Percentiles rank a stretch among this genome's conserved stretches.
phyloP scores from a whole-genome alignment of 345 rosid species.

The Conringia planisiliqua region DNA sequence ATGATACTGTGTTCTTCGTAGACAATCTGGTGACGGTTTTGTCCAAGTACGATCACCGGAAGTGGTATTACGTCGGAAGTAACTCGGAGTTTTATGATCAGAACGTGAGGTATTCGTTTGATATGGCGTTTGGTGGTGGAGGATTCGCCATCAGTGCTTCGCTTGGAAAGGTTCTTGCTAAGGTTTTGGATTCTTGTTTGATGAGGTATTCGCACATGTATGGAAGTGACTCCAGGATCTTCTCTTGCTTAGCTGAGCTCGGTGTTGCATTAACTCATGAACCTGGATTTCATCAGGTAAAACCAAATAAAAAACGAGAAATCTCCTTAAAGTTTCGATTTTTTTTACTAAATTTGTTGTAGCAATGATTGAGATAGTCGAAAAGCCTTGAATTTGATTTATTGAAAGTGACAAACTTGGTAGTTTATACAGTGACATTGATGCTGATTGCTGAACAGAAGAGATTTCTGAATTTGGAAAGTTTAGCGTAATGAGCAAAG shows the following conservation, averaged over 20 bases:
- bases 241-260: slow-evolving; percentile 82
- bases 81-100: slow-evolving; percentile 82
- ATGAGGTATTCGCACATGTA: slow-evolving; percentile 72
- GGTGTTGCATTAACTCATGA: slow-evolving; percentile 83
- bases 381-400: background rate
- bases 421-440: background rate
- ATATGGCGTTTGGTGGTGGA: slow-evolving; percentile 96
- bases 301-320: slow-evolving; percentile 15
- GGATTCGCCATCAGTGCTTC: slow-evolving; percentile 78
- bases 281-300: slow-evolving; percentile 96
- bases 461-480: background rate
- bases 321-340: background rate
- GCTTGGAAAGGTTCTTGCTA: slow-evolving; percentile 54
- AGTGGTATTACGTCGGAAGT: slow-evolving; percentile 76
- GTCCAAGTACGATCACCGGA: slow-evolving; percentile 69
- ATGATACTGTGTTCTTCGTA: slow-evolving; percentile 82
- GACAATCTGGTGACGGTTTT: slow-evolving; percentile 71
- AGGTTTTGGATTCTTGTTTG: slow-evolving; percentile 79
- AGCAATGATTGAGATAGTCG: background rate
- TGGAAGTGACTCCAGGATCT: slow-evolving; percentile 80
- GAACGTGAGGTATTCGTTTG: slow-evolving; percentile 69
- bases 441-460: slow-evolving; percentile 2
- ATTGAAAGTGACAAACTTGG: background rate
- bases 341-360: background rate
- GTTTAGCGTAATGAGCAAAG: background rate